Evolutionary conservation across 768 basidiomycete species (phyloP).

Genomic region (Chiua virens): DNA sequence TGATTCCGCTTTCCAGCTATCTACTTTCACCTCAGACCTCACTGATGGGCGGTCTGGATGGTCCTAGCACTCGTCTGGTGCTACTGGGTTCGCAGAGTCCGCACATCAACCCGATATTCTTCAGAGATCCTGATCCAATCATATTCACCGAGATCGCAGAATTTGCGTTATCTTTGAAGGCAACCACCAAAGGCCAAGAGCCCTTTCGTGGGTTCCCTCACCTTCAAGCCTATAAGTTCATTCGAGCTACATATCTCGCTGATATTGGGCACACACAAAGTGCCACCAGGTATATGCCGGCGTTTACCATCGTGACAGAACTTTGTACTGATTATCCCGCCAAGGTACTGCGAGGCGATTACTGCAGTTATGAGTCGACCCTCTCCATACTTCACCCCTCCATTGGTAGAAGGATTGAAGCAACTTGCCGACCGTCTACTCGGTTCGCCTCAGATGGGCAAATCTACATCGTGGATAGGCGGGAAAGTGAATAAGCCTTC

Average conservation of each 20-base stretch:
- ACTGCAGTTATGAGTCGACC: constrained; percentile 58
- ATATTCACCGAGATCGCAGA: constrained; percentile 90
- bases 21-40: constrained; percentile 84
- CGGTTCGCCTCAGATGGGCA: constrained; percentile 71
- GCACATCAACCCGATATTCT: constrained; percentile 46
- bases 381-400: constrained; percentile 65
- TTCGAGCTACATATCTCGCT: constrained; percentile 72
- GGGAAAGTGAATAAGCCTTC: constrained; percentile 89
- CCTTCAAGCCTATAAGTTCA: constrained; percentile 83
- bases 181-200: constrained; percentile 81
- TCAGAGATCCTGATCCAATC: constrained; percentile 70
- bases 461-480: constrained; percentile 81
- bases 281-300: constrained; percentile 64
- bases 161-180: constrained; percentile 80
- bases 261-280: constrained; percentile 78
- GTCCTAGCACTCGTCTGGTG: constrained; percentile 63
- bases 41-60: constrained; percentile 67
- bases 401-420: constrained; percentile 72
- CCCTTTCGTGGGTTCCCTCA: constrained; percentile 78
- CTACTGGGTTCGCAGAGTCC: constrained; percentile 74
- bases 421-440: constrained; percentile 76
- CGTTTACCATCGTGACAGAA: not conserved
- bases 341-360: constrained; percentile 95
- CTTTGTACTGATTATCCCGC: constrained; percentile 26
- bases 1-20: constrained; percentile 52